Evolutionary conservation across 1,284 basidiomycete genomes (phyloP).

Genomic region (Marasmius oreades): DNA sequence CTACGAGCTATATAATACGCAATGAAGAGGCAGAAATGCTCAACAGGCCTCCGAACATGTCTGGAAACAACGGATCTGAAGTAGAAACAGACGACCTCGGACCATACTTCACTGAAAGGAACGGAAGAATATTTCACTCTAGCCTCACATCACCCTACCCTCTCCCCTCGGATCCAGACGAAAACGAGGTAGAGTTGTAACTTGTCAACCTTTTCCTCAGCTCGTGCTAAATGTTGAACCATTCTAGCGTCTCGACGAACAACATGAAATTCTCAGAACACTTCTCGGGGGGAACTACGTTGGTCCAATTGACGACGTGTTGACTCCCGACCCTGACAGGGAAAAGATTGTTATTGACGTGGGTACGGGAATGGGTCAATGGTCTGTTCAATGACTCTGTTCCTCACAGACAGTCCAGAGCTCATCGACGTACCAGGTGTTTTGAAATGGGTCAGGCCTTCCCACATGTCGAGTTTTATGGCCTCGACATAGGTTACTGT

Average conservation of each 20-base stretch:
- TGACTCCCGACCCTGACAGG: slow-evolving; percentile 35
- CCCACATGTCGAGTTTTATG: slow-evolving; percentile 58
- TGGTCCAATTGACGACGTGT: slow-evolving; percentile 52
- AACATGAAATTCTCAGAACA: slow-evolving; percentile 44
- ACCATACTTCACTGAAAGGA: slow-evolving; percentile 49
- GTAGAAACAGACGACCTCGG: slow-evolving; percentile 44
- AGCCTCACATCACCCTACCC: slow-evolving; percentile 56
- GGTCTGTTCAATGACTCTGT: slow-evolving; percentile 38
- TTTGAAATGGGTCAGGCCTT: slow-evolving; percentile 68
- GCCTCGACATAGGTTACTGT: slow-evolving; percentile 63
- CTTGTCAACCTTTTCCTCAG: slow-evolving; percentile 17
- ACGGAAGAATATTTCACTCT: slow-evolving; percentile 63
- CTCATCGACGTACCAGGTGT: slow-evolving; percentile 42
- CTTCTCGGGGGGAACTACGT: slow-evolving; percentile 51
- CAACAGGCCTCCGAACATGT: not conserved
- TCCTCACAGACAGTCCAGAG: slow-evolving; percentile 10
- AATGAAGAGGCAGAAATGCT: not conserved
- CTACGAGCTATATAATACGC: not conserved
- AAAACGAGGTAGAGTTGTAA: slow-evolving; percentile 52
- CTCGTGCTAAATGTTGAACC: not conserved
- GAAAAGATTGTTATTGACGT: slow-evolving; percentile 59
- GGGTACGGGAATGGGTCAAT: slow-evolving; percentile 67
- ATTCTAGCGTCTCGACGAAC: slow-evolving; percentile 46
- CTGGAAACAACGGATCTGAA: not conserved
- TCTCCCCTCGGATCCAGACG: slow-evolving; percentile 61